Evolutionary conservation across 2,329 filamentous ascomycete genomes (phyloP).

Genomic region (Curvularia spicifera): DNA sequence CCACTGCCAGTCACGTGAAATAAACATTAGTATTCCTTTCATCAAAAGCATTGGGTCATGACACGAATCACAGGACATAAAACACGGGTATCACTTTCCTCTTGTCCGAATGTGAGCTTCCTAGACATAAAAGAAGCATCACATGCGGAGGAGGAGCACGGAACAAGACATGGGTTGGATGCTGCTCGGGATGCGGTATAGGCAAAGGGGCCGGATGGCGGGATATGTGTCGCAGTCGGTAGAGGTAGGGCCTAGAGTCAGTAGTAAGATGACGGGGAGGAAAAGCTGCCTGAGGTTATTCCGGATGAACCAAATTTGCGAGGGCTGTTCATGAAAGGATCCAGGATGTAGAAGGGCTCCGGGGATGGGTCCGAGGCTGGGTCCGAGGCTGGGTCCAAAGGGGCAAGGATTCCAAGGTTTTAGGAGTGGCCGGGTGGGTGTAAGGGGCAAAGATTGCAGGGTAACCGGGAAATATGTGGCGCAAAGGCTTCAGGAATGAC

Average conservation of each 20-base stretch:
- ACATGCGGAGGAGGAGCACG: conserved; percentile 1
- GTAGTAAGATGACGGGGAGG: neutral
- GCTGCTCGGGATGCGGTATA: neutral
- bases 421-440: neutral
- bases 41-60: neutral
- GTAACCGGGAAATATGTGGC: neutral
- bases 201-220: neutral
- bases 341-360: neutral
- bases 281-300: neutral
- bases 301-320: neutral
- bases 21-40: neutral
- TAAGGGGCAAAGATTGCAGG: conserved; percentile 3
- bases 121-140: conserved; percentile 13
- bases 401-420: neutral
- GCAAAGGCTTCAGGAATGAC: conserved; percentile 4
- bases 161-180: neutral
- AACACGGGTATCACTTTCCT: neutral
- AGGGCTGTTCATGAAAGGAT: conserved; percentile 5
- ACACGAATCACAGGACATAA: neutral
- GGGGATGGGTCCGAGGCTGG: neutral
- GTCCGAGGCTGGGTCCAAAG: neutral
- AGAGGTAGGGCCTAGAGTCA: conserved; percentile 4
- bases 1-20: neutral
- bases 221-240: conserved; percentile 4
- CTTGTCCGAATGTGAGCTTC: neutral